Percentiles rank a stretch among this genome's conserved stretches.
Conservation (phyloP, 352 stramenopile species). For the Thalassiosira livingstoniorum region DNA sequence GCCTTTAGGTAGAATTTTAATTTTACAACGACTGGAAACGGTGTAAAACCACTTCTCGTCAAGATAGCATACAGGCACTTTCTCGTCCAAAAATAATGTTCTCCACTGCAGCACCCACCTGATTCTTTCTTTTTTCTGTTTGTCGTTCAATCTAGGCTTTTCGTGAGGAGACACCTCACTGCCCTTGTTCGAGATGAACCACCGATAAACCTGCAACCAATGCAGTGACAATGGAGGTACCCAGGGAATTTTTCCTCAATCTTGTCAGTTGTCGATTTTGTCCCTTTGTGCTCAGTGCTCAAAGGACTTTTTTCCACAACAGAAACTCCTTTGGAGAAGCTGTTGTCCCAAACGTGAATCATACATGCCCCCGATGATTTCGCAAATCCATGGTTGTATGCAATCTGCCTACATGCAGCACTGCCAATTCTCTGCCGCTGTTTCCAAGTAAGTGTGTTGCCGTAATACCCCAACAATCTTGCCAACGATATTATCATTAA, state of each 20-base stretch:
- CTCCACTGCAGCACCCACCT: background rate
- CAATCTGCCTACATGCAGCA: background rate
- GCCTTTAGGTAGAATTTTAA: background rate
- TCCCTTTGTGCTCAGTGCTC: background rate
- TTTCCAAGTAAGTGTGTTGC: background rate
- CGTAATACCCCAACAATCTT: background rate
- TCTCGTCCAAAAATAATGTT: background rate
- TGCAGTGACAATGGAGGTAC: background rate
- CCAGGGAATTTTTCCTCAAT: background rate
- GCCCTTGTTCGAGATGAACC: background rate
- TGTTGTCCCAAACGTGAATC: background rate
- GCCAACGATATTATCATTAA: background rate
- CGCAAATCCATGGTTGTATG: background rate
- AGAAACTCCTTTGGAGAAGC: background rate
- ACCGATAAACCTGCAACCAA: background rate
- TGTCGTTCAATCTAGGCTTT: background rate
- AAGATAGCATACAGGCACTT: slow-evolving; percentile 1
- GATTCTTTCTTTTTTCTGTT: background rate
- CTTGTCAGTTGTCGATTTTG: background rate
- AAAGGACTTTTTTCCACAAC: background rate
- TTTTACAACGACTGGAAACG: background rate
- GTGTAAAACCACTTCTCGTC: slow-evolving; percentile 9
- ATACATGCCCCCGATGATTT: background rate
- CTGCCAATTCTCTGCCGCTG: background rate
- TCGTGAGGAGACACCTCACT: background rate